Percentiles rank a stretch among this genome's conserved stretches.
Evolutionary conservation across 768 basidiomycete genomes (phyloP).

Genomic region (Mycena floridula): DNA sequence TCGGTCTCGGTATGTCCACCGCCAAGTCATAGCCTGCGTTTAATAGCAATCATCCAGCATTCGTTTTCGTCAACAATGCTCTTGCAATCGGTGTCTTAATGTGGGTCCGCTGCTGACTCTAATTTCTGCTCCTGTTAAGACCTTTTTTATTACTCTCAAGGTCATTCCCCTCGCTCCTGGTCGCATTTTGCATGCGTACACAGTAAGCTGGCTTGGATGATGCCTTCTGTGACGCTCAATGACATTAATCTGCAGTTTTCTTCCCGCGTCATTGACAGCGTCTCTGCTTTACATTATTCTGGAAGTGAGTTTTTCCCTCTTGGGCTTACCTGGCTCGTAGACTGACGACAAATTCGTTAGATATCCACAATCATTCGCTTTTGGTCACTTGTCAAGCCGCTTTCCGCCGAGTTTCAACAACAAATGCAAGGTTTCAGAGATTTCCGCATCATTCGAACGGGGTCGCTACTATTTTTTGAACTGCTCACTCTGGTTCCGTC

Average conservation of each 20-base stretch:
- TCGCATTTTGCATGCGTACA: constrained; percentile 27
- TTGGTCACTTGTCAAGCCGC: constrained; percentile 18
- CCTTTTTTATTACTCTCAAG: too few species aligned
- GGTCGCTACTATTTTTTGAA: constrained; percentile 38
- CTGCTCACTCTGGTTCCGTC: constrained; percentile 32
- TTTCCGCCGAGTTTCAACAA: not conserved
- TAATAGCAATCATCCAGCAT: constrained; percentile 20
- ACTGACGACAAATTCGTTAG: too few species aligned
- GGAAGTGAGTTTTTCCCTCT: too few species aligned
- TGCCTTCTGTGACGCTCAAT: too few species aligned
- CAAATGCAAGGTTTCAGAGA: constrained; percentile 14
- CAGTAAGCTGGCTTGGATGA: too few species aligned
- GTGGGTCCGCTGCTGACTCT: too few species aligned
- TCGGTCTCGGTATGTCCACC: constrained; percentile 26
- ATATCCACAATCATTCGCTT: constrained; percentile 31
- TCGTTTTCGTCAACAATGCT: constrained; percentile 35
- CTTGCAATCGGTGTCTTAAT: constrained; percentile 27
- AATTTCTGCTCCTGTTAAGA: too few species aligned
- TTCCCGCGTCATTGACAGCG: constrained; percentile 29
- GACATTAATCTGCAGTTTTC: constrained; percentile 32
- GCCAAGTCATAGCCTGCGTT: not conserved
- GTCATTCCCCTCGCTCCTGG: too few species aligned
- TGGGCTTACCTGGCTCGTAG: too few species aligned
- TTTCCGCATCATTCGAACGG: constrained; percentile 22
- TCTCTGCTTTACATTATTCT: constrained; percentile 28